Base-by-base conservation (phyloP, 495 filamentous ascomycete genomes). In the Penicillium taxi region DNA sequence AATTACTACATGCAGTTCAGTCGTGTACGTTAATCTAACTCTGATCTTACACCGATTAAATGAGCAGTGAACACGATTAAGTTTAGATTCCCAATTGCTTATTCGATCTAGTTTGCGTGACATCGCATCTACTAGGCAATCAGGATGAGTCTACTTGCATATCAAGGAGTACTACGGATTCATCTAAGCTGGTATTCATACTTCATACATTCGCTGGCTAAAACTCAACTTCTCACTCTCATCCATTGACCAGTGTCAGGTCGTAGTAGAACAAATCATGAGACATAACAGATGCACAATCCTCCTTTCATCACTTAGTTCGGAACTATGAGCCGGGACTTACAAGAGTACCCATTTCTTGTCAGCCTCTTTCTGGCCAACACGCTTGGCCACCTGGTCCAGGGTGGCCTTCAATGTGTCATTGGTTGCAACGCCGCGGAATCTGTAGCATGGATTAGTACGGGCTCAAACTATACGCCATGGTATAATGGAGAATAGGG, bases 381-480 rank as follows among this genome's bases (percentile, higher is more conserved):
- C 67, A 11, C 84, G 69, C 15, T 74, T 71, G 1, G 88, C 88
- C 15, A 84, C 62, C n/a, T 57, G 61, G 41, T 74, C 77, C 19
- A 95, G 59, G 0, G 85, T 91, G 22, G 77, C 72, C 43, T 76
- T 84, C 19, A 95, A 73, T 3, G 77, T 72, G 17, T 79, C 72
- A 44, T 84, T 86, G n/a, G n/a, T n/a, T 0, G 81, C 73, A 6
- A 80, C 69, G 42, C 78, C 80, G 1, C 82, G 75, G 48, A 94
- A 90, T 26, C 73, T 75, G 43, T 34, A 19, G 8, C 14, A 19
- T 30, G 32, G 27, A 31, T 44, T 29, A 54, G 35, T 26, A 35
- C 24, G 26, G n/a, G n/a, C 12, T 11, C 18, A 33, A 16, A 26
- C 19, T 37, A n/a, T n/a, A n/a, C n/a, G n/a, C n/a, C n/a, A n/a